phyloP scores from a whole-genome alignment of 768 basidiomycete species.

The Termitomyces titanicus region DNA sequence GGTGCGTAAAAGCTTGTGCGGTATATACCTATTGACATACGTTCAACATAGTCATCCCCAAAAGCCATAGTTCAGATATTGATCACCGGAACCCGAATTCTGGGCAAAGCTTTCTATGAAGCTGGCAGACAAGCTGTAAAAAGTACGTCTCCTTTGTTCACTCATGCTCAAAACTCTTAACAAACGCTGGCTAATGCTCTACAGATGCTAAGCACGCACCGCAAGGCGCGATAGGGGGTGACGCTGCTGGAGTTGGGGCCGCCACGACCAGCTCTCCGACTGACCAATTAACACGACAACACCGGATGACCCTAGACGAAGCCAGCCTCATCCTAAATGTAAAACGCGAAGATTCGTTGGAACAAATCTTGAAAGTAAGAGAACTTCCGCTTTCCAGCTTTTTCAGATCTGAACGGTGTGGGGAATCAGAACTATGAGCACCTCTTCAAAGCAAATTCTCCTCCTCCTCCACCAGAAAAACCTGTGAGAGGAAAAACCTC shows the following conservation, averaged over 20 bases:
- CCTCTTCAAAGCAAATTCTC: conserved; percentile 86
- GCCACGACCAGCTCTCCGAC: conserved; percentile 73
- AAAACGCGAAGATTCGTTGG: conserved; percentile 68
- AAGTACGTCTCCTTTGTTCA: conserved; percentile 52
- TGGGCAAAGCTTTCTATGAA: conserved; percentile 89
- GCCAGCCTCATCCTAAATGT: conserved; percentile 89
- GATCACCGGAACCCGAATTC: conserved; percentile 70
- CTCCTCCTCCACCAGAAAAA: conserved; percentile 53
- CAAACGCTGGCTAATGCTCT: background rate
- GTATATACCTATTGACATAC: background rate
- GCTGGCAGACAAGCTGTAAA: conserved; percentile 90
- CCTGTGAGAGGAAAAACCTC: conserved; percentile 40
- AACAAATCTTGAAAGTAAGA: conserved; percentile 70
- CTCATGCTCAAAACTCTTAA: background rate
- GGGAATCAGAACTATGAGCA: conserved; percentile 82
- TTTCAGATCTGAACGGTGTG: background rate
- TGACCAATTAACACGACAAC: conserved; percentile 78
- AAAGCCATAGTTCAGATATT: conserved; percentile 77
- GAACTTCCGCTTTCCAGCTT: background rate
- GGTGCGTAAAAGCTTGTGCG: conserved; percentile 8
- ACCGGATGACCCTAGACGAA: conserved; percentile 94
- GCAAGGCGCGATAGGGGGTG: conserved; percentile 61
- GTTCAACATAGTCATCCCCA: conserved; percentile 64
- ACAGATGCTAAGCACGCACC: conserved; percentile 84
- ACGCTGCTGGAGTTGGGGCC: conserved; percentile 69